phyloP scores from a whole-genome alignment of 2,329 filamentous ascomycete genomes.

The Trichoderma arundinaceum region DNA sequence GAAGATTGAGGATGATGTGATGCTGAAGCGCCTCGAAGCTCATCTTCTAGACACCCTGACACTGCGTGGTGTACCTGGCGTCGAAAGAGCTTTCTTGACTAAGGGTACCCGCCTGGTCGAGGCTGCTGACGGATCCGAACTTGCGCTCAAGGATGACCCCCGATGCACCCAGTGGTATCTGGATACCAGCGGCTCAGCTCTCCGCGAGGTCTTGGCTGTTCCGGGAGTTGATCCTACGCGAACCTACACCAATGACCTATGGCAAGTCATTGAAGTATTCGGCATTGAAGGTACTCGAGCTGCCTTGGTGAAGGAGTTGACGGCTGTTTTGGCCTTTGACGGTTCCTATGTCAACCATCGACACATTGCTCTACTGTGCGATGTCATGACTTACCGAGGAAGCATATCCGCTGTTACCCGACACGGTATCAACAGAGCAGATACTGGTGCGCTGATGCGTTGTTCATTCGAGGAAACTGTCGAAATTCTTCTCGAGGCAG shows the following conservation, averaged over 20 bases:
- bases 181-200: slow-evolving; percentile 88
- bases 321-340: slow-evolving; percentile 93
- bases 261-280: slow-evolving; percentile 91
- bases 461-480: slow-evolving; percentile 99
- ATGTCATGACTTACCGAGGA: slow-evolving; percentile 97
- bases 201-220: slow-evolving; percentile 83
- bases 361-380: slow-evolving; percentile 90
- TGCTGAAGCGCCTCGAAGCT: slow-evolving; percentile 88
- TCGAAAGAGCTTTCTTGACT: slow-evolving; percentile 93
- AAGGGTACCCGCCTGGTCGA: slow-evolving; percentile 73
- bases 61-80: slow-evolving; percentile 85
- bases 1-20: slow-evolving; percentile 81
- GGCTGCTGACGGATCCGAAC: slow-evolving; percentile 71
- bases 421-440: slow-evolving; percentile 97
- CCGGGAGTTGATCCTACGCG: slow-evolving; percentile 85
- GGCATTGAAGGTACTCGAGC: slow-evolving; percentile 94
- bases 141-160: slow-evolving; percentile 74
- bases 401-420: slow-evolving; percentile 95
- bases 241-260: slow-evolving; percentile 94
- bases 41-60: slow-evolving; percentile 91
- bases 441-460: slow-evolving; percentile 97
- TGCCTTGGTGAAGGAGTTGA: slow-evolving; percentile 85
- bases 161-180: slow-evolving; percentile 92
- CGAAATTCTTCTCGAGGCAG: slow-evolving; percentile 95
- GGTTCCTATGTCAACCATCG: slow-evolving; percentile 99